phyloP scores from a whole-genome alignment of 116 monocot genomes.

The Phalaenopsis hybrid region DNA sequence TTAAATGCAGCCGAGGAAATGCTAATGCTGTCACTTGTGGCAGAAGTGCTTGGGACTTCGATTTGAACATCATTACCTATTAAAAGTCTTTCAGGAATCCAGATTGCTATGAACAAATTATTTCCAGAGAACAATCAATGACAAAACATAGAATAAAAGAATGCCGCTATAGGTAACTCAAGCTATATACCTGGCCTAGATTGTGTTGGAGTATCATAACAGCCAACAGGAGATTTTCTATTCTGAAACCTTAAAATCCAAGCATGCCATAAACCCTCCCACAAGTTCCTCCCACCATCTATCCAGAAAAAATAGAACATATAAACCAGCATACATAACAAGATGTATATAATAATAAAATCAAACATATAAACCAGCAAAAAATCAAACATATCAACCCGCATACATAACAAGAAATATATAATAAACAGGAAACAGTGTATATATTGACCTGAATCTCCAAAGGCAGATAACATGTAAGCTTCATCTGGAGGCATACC shows the following conservation, averaged over 20 bases:
- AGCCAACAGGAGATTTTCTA: conserved; percentile 43
- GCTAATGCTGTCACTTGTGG: conserved; percentile 25
- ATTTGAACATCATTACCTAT: conserved; percentile 32
- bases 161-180: conserved; percentile 9
- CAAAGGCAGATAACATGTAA: conserved; percentile 60
- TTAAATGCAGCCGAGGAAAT: conserved; percentile 16
- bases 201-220: conserved; percentile 32
- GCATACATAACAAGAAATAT: not conserved
- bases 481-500: conserved; percentile 80
- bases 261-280: conserved; percentile 67
- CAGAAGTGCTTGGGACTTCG: conserved; percentile 27
- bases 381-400: conserved; percentile 14
- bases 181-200: conserved; percentile 51
- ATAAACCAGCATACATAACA: not conserved
- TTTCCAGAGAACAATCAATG: not conserved
- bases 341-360: conserved; percentile 13
- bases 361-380: conserved; percentile 7
- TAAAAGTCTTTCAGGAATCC: conserved; percentile 24
- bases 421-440: conserved; percentile 18
- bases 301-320: conserved; percentile 11
- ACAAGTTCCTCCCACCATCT: conserved; percentile 56
- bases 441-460: not conserved
- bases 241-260: conserved; percentile 45
- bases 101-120: conserved; percentile 2
- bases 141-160: not conserved